Evolutionary conservation across 352 stramenopile species (phyloP), one percentile per base, ranked within the genome.

Genomic region (Globisporangium parvum): DNA sequence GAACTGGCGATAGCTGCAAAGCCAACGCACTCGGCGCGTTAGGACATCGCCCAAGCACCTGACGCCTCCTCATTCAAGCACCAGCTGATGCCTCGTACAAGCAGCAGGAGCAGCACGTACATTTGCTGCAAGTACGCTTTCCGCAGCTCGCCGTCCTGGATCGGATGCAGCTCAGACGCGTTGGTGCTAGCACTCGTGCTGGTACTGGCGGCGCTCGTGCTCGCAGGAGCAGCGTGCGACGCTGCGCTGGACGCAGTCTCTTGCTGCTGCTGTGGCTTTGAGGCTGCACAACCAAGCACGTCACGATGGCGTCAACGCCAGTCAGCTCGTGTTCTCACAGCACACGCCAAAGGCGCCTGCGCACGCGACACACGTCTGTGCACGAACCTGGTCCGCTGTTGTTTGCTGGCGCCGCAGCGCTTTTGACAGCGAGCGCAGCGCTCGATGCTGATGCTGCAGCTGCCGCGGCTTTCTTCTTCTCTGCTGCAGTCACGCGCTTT

Each of bases 1-100:
- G 33, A 90, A 62, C 50, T 88, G 73, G 9, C 68, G 77, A 54
- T 88, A 91, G 31, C 79, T 91, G 24, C 46, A 6, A 26, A 64
- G 26, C 11, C 26, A 51, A 37, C 11, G 28, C 37, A 59, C 58
- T 26, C 48, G 28, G 54, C 26, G 47, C 51, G 53, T 42, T 23
- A 37, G 6, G 31, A 62, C 21, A 26, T n/a, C n/a, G n/a, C n/a
- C n/a, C n/a, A n/a, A n/a, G 26, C 26, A 31, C 26, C 1, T n/a
- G n/a, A n/a, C n/a, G n/a, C 26, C 6, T 31, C 26, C 26, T 6
- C 18, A 63, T 11, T 14, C 8, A 21, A 47, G 9, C 18, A 17
- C 15, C 17, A 52, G 15, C n/a, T n/a, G n/a, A 8, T 12, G 6
- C 31, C 1, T 37, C 10, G 8, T 37, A 11, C 1, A 8, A 37